These are phyloP conservation scores for Penicillium fuscoglaucum DNA, from an alignment of 2,329 filamentous ascomycete genomes.

Conservation along the genomic window DNA sequence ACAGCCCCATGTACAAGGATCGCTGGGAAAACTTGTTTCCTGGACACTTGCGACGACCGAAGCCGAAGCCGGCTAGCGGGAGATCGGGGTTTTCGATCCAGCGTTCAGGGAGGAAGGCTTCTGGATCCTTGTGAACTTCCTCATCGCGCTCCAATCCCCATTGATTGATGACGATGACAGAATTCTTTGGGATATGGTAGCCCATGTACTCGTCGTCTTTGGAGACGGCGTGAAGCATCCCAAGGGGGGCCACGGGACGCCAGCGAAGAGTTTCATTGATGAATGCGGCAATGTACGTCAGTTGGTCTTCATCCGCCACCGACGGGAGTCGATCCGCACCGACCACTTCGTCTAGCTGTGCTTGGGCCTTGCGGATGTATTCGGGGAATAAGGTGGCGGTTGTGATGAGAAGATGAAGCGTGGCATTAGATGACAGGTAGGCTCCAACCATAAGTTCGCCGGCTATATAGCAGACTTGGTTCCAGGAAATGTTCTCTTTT, in stretches of 20 bases:
- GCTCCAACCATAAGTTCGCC: neutral
- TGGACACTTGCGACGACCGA: neutral
- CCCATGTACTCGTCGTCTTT: neutral
- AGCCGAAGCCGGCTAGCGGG: neutral
- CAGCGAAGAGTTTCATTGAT: neutral
- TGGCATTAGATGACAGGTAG: neutral
- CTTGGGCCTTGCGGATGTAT: neutral
- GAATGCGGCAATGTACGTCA: neutral
- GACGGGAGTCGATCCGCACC: too few relatives aligned
- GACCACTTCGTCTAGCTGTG: neutral
- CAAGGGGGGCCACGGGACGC: neutral
- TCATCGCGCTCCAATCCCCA: neutral
- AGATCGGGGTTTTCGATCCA: neutral
- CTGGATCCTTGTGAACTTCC: neutral
- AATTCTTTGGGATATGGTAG: neutral
- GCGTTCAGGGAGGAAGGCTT: neutral
- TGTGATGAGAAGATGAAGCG: neutral
- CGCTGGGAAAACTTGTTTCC: neutral
- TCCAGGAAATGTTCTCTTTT: neutral
- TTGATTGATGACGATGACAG: neutral
- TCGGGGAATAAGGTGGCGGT: neutral
- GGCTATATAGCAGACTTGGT: neutral
- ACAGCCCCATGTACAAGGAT: neutral
- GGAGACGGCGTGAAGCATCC: neutral
- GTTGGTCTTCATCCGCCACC: neutral